phyloP scores from a whole-genome alignment of 1,284 basidiomycete species.

The Pseudomicrostroma phylloplanum region DNA sequence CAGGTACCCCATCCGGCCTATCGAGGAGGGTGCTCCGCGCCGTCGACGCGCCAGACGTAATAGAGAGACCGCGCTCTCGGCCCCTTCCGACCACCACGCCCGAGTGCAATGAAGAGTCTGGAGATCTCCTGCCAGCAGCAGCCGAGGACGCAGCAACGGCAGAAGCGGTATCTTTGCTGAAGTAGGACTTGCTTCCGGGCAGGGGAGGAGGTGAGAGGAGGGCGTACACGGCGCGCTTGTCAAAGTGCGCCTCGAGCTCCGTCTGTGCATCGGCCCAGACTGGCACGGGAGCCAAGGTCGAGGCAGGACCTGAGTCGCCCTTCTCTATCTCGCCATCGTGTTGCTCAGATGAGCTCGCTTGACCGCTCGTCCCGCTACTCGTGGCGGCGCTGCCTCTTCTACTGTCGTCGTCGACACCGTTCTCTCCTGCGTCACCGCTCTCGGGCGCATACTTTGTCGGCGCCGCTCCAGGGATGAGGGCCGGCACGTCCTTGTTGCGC shows the following conservation, averaged over 20 bases:
- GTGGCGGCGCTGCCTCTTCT: too few relatives aligned
- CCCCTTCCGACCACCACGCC: not conserved
- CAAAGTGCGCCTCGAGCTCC: not conserved
- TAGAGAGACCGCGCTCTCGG: not conserved
- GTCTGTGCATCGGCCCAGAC: conserved; percentile 4
- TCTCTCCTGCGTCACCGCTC: too few relatives aligned
- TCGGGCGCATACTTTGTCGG: too few relatives aligned
- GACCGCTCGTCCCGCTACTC: too few relatives aligned
- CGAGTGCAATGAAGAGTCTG: not conserved
- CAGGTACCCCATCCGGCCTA: conserved; percentile 1
- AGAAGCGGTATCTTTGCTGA: not conserved
- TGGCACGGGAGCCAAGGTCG: not conserved
- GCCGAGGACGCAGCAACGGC: not conserved
- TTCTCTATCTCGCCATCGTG: not conserved
- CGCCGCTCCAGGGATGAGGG: conserved; percentile 1
- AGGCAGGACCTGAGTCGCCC: not conserved
- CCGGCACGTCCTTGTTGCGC: not conserved
- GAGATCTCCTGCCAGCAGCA: not conserved
- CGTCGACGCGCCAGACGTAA: not conserved
- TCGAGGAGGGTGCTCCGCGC: not conserved
- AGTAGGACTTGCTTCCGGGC: not conserved
- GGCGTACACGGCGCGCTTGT: not conserved
- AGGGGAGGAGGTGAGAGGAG: not conserved
- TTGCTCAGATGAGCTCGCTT: too few relatives aligned
- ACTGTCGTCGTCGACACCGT: not conserved